phyloP scores from a whole-genome alignment of 768 basidiomycete genomes.

The Pisolithus marmoratus region DNA sequence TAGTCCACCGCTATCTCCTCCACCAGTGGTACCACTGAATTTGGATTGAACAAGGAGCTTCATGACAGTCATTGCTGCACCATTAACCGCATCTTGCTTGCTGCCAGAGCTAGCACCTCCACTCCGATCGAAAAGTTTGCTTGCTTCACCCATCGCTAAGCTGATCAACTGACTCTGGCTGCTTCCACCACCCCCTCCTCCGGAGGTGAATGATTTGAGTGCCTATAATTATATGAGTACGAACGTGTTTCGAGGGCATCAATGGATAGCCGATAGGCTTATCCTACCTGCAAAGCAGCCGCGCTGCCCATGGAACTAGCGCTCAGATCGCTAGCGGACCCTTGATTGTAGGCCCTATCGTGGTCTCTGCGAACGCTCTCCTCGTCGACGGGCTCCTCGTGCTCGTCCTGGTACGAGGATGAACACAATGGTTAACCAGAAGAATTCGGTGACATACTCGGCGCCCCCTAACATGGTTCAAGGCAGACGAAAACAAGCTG shows the following conservation, averaged over 20 bases:
- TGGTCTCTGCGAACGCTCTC: constrained; percentile 57
- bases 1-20: constrained; percentile 67
- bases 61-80: constrained; percentile 81
- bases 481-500: constrained; percentile 46
- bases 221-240: background rate
- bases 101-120: constrained; percentile 52
- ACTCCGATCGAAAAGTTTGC: constrained; percentile 57
- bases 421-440: background rate
- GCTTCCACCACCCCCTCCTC: constrained; percentile 28
- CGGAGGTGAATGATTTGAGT: constrained; percentile 26
- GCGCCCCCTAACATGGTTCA: constrained; percentile 41
- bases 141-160: constrained; percentile 79
- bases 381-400: constrained; percentile 51
- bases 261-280: background rate
- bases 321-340: constrained; percentile 41
- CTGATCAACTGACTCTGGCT: constrained; percentile 63
- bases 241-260: background rate
- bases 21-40: constrained; percentile 47
- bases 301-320: constrained; percentile 69
- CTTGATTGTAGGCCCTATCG: constrained; percentile 52
- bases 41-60: constrained; percentile 74
- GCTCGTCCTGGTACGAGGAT: constrained; percentile 36
- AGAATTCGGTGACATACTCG: constrained; percentile 27
- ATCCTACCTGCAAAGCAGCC: constrained; percentile 63
- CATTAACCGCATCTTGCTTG: constrained; percentile 81